Evolutionary conservation across 768 basidiomycete genomes (phyloP).

Genomic region (Russula compacta): DNA sequence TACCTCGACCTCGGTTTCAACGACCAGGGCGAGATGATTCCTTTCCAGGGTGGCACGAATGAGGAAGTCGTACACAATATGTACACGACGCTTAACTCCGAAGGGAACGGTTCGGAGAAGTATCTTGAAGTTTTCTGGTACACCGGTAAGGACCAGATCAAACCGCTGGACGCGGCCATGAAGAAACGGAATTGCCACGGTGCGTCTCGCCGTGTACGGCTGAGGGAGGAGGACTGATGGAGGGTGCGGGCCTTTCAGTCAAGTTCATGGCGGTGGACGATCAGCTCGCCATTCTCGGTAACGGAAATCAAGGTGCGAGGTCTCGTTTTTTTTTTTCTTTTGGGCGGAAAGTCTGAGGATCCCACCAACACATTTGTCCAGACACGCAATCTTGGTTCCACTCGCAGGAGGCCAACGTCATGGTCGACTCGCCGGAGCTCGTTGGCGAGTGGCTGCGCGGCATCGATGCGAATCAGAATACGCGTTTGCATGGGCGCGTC

Average conservation of each 20-base stretch:
- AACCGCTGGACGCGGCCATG: constrained; percentile 53
- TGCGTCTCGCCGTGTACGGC: constrained; percentile 21
- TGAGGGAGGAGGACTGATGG: background rate
- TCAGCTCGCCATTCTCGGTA: constrained; percentile 55
- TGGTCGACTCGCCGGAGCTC: constrained; percentile 41
- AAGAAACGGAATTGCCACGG: constrained; percentile 66
- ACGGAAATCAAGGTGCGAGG: constrained; percentile 52
- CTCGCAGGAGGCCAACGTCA: constrained; percentile 57
- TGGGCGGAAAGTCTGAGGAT: too few relatives aligned
- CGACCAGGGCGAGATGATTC: constrained; percentile 46
- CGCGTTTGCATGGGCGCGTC: constrained; percentile 25
- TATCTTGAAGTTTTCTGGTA: constrained; percentile 49
- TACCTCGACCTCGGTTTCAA: constrained; percentile 52
- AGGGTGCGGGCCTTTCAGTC: constrained; percentile 27
- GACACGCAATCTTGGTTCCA: constrained; percentile 68
- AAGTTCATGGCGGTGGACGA: constrained; percentile 63
- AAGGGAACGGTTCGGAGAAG: constrained; percentile 35
- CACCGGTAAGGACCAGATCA: constrained; percentile 53
- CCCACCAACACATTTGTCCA: constrained; percentile 9
- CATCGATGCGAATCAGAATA: constrained; percentile 39
- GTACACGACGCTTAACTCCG: constrained; percentile 40
- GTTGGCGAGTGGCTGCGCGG: constrained; percentile 38
- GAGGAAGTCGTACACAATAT: constrained; percentile 55
- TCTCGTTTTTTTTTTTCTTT: background rate
- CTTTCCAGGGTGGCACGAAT: constrained; percentile 62